phyloP scores from a whole-genome alignment of 257 asterid genomes.

The Nicotiana otophora region DNA sequence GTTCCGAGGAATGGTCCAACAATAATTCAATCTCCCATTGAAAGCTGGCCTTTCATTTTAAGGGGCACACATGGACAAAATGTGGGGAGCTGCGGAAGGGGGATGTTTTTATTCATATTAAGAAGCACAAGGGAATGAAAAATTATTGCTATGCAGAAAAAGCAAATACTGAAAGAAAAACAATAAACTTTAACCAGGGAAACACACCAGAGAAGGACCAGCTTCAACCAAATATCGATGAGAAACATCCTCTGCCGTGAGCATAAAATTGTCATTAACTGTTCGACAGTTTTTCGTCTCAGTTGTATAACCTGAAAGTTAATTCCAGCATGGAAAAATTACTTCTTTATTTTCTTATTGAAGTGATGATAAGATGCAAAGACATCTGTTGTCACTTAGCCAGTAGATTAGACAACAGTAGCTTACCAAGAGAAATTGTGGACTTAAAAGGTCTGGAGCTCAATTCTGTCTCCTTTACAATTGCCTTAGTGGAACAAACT shows the following conservation, averaged over 20 bases:
- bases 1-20: not conserved
- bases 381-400: not conserved
- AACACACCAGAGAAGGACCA: conserved; percentile 45
- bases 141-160: not conserved
- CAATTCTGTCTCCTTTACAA: conserved; percentile 27
- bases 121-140: not conserved
- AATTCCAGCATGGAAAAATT: conserved; percentile 16
- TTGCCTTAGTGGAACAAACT: conserved; percentile 23
- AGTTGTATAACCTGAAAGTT: conserved; percentile 29
- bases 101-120: not conserved
- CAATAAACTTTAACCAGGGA: conserved; percentile 18
- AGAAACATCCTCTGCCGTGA: conserved; percentile 25
- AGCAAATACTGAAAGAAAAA: not conserved
- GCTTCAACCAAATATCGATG: conserved; percentile 26
- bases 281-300: conserved; percentile 20
- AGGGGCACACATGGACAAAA: not conserved
- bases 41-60: not conserved
- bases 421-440: conserved; percentile 29
- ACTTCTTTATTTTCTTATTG: conserved; percentile 8
- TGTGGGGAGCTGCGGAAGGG: not conserved
- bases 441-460: conserved; percentile 33
- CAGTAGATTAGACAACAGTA: not conserved
- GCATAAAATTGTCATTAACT: conserved; percentile 27
- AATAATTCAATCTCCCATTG: not conserved
- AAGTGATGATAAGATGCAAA: not conserved